These are phyloP conservation scores for Umbelopsis sp. DNA, from an alignment of 371 early-diverging fungal species.

Conservation along the genomic window DNA sequence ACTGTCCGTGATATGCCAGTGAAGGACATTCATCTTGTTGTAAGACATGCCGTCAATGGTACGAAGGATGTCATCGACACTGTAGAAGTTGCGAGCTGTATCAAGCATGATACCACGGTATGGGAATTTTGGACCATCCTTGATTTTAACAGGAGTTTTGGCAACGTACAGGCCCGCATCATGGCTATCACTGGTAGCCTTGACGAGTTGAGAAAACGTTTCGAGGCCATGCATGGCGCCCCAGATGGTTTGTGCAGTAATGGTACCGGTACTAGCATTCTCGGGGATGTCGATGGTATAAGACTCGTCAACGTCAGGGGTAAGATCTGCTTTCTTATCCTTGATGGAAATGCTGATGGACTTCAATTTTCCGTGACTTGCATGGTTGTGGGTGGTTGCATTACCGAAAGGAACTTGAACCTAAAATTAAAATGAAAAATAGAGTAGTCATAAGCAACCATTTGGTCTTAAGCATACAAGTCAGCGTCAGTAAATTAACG, in stretches of 20 bases:
- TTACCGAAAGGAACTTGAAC: constrained; percentile 28
- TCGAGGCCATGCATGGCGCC: constrained; percentile 80
- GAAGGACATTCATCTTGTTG: constrained; percentile 70
- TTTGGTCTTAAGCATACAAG: background rate
- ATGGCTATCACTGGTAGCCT: constrained; percentile 28
- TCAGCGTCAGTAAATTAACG: background rate
- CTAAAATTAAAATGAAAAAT: constrained; percentile 21
- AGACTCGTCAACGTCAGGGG: constrained; percentile 63
- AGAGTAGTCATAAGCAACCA: background rate
- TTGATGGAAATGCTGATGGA: constrained; percentile 38
- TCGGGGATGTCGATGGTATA: constrained; percentile 62
- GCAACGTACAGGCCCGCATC: constrained; percentile 39
- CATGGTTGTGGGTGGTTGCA: constrained; percentile 10
- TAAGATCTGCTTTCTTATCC: constrained; percentile 40
- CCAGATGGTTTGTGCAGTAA: constrained; percentile 69
- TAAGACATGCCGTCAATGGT: constrained; percentile 61
- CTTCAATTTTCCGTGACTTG: constrained; percentile 21
- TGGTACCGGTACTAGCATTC: constrained; percentile 38
- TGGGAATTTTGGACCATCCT: constrained; percentile 67
- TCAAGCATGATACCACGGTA: constrained; percentile 82
- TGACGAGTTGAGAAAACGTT: constrained; percentile 75
- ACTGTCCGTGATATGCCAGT: constrained; percentile 80
- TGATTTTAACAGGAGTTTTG: constrained; percentile 64
- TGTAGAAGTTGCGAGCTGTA: constrained; percentile 78
- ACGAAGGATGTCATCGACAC: constrained; percentile 59